Evolutionary conservation across 495 filamentous ascomycete genomes (phyloP).

Genomic region (Xylaria longipes): DNA sequence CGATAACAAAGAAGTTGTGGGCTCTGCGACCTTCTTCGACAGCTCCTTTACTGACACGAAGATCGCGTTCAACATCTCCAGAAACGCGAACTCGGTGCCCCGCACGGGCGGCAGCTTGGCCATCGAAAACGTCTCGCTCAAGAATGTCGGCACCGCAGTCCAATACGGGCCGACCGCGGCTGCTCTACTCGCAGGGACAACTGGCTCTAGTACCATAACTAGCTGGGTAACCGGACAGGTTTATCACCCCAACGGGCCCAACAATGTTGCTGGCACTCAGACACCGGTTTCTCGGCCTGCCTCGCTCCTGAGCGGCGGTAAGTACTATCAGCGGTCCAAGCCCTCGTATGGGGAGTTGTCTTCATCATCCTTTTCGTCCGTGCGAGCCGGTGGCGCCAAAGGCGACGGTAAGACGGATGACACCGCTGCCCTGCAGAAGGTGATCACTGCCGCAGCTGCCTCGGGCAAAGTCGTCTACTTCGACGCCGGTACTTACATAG

Average conservation of each 20-base stretch:
- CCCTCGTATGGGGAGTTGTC: constrained; percentile 69
- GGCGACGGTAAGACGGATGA: constrained; percentile 75
- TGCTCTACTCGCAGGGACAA: constrained; percentile 63
- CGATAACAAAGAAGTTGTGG: constrained; percentile 60
- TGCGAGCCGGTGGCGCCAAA: constrained; percentile 72
- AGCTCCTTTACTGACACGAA: constrained; percentile 74
- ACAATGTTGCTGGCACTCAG: constrained; percentile 41
- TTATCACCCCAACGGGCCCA: constrained; percentile 51
- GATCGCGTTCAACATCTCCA: constrained; percentile 54
- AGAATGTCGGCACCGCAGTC: constrained; percentile 61
- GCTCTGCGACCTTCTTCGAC: constrained; percentile 79
- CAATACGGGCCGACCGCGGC: constrained; percentile 52
- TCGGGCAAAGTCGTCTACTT: constrained; percentile 76
- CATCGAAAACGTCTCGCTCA: constrained; percentile 72
- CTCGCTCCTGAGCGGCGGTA: constrained; percentile 43
- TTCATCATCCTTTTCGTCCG: constrained; percentile 66
- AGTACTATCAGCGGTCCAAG: constrained; percentile 69
- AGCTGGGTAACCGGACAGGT: constrained; percentile 52
- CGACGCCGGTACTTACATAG: constrained; percentile 81
- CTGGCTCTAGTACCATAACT: constrained; percentile 55
- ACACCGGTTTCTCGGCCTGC: constrained; percentile 46
- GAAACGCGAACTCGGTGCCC: constrained; percentile 53
- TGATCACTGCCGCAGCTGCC: constrained; percentile 62
- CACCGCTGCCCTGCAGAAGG: constrained; percentile 68
- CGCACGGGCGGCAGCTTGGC: constrained; percentile 58